Base-by-base conservation (phyloP, 2,329 filamentous ascomycete species). In the Pseudogymnoascus sp. region DNA sequence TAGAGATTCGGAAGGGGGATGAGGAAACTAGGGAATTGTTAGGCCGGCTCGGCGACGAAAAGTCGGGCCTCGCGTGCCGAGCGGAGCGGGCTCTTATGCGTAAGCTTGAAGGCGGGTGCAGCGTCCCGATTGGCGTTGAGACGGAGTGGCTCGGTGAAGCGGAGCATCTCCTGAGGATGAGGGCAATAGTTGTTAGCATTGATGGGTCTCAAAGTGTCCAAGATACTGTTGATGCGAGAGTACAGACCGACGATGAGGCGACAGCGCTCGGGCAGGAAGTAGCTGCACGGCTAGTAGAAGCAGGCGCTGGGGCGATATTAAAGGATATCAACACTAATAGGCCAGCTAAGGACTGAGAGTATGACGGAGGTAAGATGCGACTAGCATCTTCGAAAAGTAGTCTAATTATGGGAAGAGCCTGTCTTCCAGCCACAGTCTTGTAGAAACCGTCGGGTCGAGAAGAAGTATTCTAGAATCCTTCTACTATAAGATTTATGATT, bases 91-190 rank as follows among this genome's bases (percentile, higher is more conserved):
- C 84, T 68, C 77, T 97, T 64, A 86, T 97, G 82, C 82, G 92
- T 42, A 86, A 85, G 18, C 80, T 97, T 7, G 92, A 97, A 75
- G 92, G 93, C 63, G 92, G 93, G n/a, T 97, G 92, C 79, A 93
- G 89, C 72, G 91, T 96, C 59, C 92, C 92, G 1, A 91, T 97
- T 63, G 93, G 92, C n/a, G 91, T 96, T 3, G 88, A 92, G 78
- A 90, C 88, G 60, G 76, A 78, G 64, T 92, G 89, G 87, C 73
- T 84, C 12, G 77, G 79, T 53, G 23, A 31, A 25, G 31, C 12
- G 31, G 75, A 74, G 11, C 82, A 83, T 31, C 8, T 31, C 8
- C 28, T 31, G 28, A 31, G 82, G 59, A 78, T 96, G 73, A 82
- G 84, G 66, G 88, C 87, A 0, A 84, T 90, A n/a, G 91, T 96